Evolutionary conservation across 192 early-diverging fungal genomes (phyloP).

Genomic region (Umbelopsis vinacea): DNA sequence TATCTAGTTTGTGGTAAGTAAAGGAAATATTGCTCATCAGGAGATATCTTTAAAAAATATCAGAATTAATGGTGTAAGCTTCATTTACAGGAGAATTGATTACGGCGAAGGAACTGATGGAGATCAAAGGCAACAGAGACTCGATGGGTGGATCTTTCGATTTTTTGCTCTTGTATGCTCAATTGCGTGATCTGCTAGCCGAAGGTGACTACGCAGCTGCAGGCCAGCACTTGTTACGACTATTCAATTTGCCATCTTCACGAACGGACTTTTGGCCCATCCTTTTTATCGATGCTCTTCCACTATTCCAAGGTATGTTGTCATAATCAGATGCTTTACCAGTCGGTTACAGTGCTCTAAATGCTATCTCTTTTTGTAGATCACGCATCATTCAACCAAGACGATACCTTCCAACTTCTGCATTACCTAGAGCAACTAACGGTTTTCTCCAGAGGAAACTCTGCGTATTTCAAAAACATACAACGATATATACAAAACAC

Average conservation of each 20-base stretch:
- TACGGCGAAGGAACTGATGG: neutral
- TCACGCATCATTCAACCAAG: neutral
- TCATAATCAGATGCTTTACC: too few species aligned
- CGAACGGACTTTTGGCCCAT: constrained; percentile 16
- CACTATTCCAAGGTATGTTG: constrained; percentile 7
- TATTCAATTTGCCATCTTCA: constrained; percentile 5
- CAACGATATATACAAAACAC: neutral
- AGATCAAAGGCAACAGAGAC: neutral
- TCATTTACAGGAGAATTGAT: neutral
- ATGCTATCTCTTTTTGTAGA: neutral
- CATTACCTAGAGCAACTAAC: neutral
- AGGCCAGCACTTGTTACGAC: neutral
- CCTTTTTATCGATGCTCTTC: constrained; percentile 2
- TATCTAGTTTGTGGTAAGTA: constrained; percentile 3
- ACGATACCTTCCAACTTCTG: constrained; percentile 10
- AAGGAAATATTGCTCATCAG: too few species aligned
- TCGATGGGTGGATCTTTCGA: constrained; percentile 3
- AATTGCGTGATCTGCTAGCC: neutral
- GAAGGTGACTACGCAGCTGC: neutral
- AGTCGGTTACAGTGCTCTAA: neutral
- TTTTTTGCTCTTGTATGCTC: neutral
- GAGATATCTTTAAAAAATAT: too few species aligned
- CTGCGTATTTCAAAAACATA: neutral
- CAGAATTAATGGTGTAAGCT: too few species aligned
- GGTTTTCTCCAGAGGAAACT: neutral